These are phyloP conservation scores for Murraya koenigii DNA, from an alignment of 345 rosid species.

Conservation along the genomic window DNA sequence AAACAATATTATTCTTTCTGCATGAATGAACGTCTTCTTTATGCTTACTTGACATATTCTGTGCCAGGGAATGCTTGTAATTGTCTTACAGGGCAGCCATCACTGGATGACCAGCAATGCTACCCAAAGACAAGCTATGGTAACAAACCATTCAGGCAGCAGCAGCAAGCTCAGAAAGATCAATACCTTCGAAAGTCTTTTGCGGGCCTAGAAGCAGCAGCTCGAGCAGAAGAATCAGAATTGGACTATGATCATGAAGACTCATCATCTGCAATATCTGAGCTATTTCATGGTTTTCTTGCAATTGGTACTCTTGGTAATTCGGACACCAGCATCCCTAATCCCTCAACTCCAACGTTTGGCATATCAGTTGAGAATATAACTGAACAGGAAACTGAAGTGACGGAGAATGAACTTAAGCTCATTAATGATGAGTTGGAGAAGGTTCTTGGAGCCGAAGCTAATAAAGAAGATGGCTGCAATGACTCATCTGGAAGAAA, in stretches of 20 bases:
- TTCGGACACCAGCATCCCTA: conserved; percentile 39
- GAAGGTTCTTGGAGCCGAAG: conserved; percentile 67
- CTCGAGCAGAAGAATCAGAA: conserved; percentile 44
- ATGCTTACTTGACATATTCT: conserved; percentile 13
- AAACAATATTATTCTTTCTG: too few relatives aligned
- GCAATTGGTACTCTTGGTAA: conserved; percentile 73
- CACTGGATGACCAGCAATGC: conserved; percentile 53
- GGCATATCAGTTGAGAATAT: conserved; percentile 56
- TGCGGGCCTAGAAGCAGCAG: conserved; percentile 41
- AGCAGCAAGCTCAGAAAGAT: conserved; percentile 31
- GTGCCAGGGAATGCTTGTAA: conserved; percentile 51
- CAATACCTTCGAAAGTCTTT: conserved; percentile 44
- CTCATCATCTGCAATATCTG: conserved; percentile 45
- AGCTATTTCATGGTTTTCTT: conserved; percentile 76
- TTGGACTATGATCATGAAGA: conserved; percentile 41
- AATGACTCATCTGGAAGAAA: conserved; percentile 63
- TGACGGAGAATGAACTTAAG: conserved; percentile 66
- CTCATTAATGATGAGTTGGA: conserved; percentile 71
- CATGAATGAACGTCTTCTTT: not conserved
- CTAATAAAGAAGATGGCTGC: conserved; percentile 47
- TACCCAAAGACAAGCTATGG: conserved; percentile 44
- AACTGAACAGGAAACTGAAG: conserved; percentile 64
- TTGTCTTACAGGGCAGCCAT: conserved; percentile 59
- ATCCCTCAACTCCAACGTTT: conserved; percentile 72
- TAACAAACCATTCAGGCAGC: conserved; percentile 32